Conservation (phyloP, 352 stramenopile species). For the Saprolegnia diclina region DNA sequence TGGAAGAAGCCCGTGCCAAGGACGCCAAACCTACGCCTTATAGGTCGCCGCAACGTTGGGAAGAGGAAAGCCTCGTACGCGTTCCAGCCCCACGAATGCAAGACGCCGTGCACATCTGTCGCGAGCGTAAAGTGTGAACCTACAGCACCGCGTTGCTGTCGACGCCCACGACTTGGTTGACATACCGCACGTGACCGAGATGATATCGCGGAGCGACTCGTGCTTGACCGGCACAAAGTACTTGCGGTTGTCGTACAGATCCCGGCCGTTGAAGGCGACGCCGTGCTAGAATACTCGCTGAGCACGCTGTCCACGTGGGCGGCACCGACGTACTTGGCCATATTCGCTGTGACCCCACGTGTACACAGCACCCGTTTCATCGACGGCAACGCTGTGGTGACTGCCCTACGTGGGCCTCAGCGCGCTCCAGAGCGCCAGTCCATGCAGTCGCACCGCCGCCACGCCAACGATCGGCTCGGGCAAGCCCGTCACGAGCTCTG, state of each 20-base stretch:
- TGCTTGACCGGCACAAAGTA: conserved; percentile 67
- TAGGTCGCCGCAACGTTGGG: background rate
- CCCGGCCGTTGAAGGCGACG: conserved; percentile 51
- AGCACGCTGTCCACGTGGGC: background rate
- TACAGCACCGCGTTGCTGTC: background rate
- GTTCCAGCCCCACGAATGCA: conserved; percentile 45
- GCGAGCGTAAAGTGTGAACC: conserved; percentile 23
- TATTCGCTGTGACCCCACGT: conserved; percentile 81
- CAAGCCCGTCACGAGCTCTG: conserved; percentile 27
- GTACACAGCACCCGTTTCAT: conserved; percentile 50
- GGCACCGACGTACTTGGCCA: conserved; percentile 36
- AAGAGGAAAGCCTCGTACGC: conserved; percentile 24
- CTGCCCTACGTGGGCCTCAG: conserved; percentile 33
- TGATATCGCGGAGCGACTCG: conserved; percentile 38
- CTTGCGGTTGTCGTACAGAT: conserved; percentile 67
- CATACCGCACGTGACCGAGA: conserved; percentile 28
- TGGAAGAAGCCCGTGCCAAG: conserved; percentile 72
- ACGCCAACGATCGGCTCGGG: conserved; percentile 47
- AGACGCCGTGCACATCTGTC: conserved; percentile 1
- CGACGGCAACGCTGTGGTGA: conserved; percentile 69
- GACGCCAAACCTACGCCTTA: conserved; percentile 44
- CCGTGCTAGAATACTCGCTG: conserved; percentile 52
- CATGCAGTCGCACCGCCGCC: conserved; percentile 35
- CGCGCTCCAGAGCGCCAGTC: background rate
- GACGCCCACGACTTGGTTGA: background rate